phyloP scores from a whole-genome alignment of 2,329 filamentous ascomycete genomes.

The Fusarium humuli region DNA sequence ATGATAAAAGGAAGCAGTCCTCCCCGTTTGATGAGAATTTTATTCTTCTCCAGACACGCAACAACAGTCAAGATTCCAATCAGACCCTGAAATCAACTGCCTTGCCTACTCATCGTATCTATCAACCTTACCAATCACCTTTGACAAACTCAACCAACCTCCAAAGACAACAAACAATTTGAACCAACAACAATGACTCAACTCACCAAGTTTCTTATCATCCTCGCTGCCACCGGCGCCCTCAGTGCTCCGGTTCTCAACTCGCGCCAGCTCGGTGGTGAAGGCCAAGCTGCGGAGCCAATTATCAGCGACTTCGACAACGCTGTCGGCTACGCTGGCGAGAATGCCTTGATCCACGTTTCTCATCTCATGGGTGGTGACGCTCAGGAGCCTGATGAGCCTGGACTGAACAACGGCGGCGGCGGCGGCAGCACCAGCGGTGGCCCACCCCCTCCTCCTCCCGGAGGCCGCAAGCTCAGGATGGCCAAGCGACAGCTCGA shows the following conservation, averaged over 20 bases:
- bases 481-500: conserved; percentile 13
- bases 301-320: not conserved
- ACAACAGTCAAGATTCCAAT: not conserved
- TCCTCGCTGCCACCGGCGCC: not conserved
- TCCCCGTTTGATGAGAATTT: accelerated
- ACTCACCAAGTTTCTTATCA: not conserved
- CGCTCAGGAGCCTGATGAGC: not conserved
- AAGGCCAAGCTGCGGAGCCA: not conserved
- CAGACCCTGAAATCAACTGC: not conserved
- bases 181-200: not conserved
- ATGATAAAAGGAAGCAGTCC: not conserved
- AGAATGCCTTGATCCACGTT: not conserved
- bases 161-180: not conserved
- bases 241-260: not conserved
- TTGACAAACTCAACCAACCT: not conserved
- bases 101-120: not conserved
- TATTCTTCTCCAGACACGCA: not conserved
- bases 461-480: not conserved
- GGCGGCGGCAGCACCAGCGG: not conserved
- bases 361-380: not conserved
- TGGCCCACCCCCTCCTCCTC: not conserved
- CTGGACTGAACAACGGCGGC: not conserved
- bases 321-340: not conserved
- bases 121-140: not conserved
- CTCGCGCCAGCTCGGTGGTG: conserved; percentile 2